Evolutionary conservation across 2,329 filamentous ascomycete genomes (phyloP).

Genomic region (Tolypocladium pustulatum): DNA sequence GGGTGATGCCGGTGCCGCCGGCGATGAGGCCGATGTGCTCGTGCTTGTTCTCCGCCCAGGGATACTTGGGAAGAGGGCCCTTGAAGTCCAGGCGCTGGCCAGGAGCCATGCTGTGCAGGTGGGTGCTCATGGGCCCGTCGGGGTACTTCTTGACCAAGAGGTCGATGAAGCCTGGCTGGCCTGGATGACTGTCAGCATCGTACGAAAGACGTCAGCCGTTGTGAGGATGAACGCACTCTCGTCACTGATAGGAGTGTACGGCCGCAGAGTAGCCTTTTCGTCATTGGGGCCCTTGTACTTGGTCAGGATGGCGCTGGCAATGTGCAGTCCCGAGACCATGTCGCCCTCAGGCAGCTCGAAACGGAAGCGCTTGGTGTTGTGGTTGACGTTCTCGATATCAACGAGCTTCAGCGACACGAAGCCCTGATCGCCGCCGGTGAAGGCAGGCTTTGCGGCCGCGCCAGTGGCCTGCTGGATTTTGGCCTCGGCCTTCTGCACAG

Average conservation of each 20-base stretch:
- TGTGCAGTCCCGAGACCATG: conserved; percentile 68
- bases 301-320: conserved; percentile 82
- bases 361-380: conserved; percentile 89
- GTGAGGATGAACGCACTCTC: conserved; percentile 45
- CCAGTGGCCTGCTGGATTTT: conserved; percentile 32
- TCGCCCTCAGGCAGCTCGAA: conserved; percentile 81
- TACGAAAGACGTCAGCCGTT: not conserved
- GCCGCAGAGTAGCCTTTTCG: conserved; percentile 78
- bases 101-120: conserved; percentile 73
- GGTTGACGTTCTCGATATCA: conserved; percentile 69
- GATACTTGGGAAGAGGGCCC: conserved; percentile 90
- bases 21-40: conserved; percentile 77
- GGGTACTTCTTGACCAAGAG: conserved; percentile 89
- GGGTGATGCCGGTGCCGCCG: conserved; percentile 94
- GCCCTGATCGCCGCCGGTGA: conserved; percentile 82
- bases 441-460: conserved; percentile 36
- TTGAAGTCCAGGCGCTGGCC: conserved; percentile 85
- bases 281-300: conserved; percentile 79
- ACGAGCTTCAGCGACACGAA: conserved; percentile 75
- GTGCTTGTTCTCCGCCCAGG: conserved; percentile 87
- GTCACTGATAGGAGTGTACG: conserved; percentile 87
- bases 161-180: conserved; percentile 69
- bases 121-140: conserved; percentile 80
- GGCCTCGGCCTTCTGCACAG: conserved; percentile 47
- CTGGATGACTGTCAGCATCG: conserved; percentile 29